These are phyloP conservation scores for Umbelopsis sp. DNA, from an alignment of 192 early-diverging fungal species.

Conservation along the genomic window DNA sequence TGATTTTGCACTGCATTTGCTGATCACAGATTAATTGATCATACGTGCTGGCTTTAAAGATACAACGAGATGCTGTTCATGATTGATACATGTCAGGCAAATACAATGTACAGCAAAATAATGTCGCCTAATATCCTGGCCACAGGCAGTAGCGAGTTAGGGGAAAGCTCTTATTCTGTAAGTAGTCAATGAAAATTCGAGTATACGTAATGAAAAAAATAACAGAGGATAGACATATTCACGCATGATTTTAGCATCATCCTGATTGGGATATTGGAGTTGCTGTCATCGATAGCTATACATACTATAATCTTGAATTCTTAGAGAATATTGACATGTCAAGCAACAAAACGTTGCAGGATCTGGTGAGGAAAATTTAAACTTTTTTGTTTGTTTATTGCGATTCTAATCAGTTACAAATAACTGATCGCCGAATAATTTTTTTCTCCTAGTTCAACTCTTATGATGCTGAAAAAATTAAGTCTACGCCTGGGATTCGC, in stretches of 20 bases:
- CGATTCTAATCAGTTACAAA: not conserved
- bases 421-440: not conserved
- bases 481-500: constrained; percentile 85
- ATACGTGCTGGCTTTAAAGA: constrained; percentile 9
- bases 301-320: constrained; percentile 93
- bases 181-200: not conserved
- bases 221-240: not conserved
- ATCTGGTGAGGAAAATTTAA: constrained; percentile 57
- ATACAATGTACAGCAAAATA: constrained; percentile 93
- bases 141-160: constrained; percentile 82
- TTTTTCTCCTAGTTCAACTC: constrained; percentile 67
- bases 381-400: not conserved
- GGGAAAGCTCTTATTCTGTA: constrained; percentile 93
- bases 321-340: constrained; percentile 85
- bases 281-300: constrained; percentile 97
- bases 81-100: constrained; percentile 99
- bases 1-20: too few relatives aligned
- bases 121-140: constrained; percentile 93
- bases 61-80: constrained; percentile 99
- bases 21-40: not conserved
- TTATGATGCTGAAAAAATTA: constrained; percentile 75
- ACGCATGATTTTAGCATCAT: constrained; percentile 61
- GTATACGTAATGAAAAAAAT: not conserved
- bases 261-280: constrained; percentile 93
- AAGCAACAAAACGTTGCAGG: constrained; percentile 71